These are phyloP conservation scores for Penicillium olsonii DNA, from an alignment of 2,329 filamentous ascomycete species.

Conservation along the genomic window DNA sequence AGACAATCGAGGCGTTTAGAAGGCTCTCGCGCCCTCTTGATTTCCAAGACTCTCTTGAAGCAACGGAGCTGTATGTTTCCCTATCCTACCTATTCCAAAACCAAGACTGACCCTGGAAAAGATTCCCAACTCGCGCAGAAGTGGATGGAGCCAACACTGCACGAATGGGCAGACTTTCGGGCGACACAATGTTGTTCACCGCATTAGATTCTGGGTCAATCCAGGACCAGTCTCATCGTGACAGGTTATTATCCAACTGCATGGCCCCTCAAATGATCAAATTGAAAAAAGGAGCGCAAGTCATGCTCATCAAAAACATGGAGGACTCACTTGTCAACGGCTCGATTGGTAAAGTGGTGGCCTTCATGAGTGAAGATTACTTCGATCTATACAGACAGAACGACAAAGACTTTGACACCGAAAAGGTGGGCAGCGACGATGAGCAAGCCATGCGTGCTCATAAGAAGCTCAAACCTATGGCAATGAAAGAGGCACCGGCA, in stretches of 20 bases:
- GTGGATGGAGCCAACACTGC: constrained; percentile 82
- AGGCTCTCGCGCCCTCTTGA: constrained; percentile 69
- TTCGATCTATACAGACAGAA: constrained; percentile 61
- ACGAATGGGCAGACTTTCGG: constrained; percentile 71
- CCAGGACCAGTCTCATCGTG: constrained; percentile 65
- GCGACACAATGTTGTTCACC: constrained; percentile 68
- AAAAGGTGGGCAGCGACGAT: constrained; percentile 49
- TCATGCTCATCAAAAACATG: constrained; percentile 99
- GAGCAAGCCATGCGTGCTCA: constrained; percentile 46
- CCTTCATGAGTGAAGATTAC: constrained; percentile 71
- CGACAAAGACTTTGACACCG: constrained; percentile 57
- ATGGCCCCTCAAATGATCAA: constrained; percentile 84
- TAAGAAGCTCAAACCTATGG: constrained; percentile 59
- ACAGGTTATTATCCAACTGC: constrained; percentile 81
- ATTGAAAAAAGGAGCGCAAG: constrained; percentile 88
- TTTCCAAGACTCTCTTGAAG: constrained; percentile 73
- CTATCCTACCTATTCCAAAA: background rate
- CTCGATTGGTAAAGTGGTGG: constrained; percentile 80
- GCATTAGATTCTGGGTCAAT: constrained; percentile 72
- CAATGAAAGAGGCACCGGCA: constrained; percentile 51
- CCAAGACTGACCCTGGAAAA: constrained; percentile 33
- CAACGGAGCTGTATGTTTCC: constrained; percentile 72
- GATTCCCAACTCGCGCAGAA: constrained; percentile 85
- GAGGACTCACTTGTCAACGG: constrained; percentile 93
- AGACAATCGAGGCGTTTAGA: constrained; percentile 76